Conservation (phyloP, 2,329 filamentous ascomycete species). For the Epichloe baconii region DNA sequence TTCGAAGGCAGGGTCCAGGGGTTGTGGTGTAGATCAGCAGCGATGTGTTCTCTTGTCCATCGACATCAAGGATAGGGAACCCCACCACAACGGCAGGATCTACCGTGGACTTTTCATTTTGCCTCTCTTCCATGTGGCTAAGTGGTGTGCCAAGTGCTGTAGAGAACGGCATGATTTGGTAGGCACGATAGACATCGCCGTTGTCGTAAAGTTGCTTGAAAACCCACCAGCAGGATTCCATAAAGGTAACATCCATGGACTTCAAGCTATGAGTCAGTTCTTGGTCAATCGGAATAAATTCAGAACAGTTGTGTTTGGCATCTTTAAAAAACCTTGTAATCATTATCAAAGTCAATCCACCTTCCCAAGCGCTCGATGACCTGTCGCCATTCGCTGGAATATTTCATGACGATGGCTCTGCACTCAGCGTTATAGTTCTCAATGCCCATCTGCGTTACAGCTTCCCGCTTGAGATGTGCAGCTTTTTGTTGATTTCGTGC, state of each 20-base stretch:
- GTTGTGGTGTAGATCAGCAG: slow-evolving; percentile 48
- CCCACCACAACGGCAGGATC: slow-evolving; percentile 61
- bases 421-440: slow-evolving; percentile 78
- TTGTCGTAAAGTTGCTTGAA: slow-evolving; percentile 65
- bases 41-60: slow-evolving; percentile 51
- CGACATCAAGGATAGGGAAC: slow-evolving; percentile 52
- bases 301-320: neutral
- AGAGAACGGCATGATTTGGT: slow-evolving; percentile 65
- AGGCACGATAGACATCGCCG: slow-evolving; percentile 57
- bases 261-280: slow-evolving; percentile 12
- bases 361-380: slow-evolving; percentile 61
- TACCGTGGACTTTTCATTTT: slow-evolving; percentile 65
- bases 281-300: neutral
- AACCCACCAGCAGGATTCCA: slow-evolving; percentile 71
- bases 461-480: slow-evolving; percentile 71
- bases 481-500: slow-evolving; percentile 85
- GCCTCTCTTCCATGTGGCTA: slow-evolving; percentile 62
- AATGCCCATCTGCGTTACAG: slow-evolving; percentile 68
- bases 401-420: slow-evolving; percentile 76
- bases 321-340: slow-evolving; percentile 47
- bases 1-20: slow-evolving; percentile 75
- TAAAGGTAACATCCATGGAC: slow-evolving; percentile 63
- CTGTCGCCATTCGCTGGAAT: slow-evolving; percentile 64
- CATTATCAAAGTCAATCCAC: slow-evolving; percentile 71
- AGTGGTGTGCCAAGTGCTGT: slow-evolving; percentile 61